phyloP scores from a whole-genome alignment of 495 filamentous ascomycete species.

The Peziza echinospora region DNA sequence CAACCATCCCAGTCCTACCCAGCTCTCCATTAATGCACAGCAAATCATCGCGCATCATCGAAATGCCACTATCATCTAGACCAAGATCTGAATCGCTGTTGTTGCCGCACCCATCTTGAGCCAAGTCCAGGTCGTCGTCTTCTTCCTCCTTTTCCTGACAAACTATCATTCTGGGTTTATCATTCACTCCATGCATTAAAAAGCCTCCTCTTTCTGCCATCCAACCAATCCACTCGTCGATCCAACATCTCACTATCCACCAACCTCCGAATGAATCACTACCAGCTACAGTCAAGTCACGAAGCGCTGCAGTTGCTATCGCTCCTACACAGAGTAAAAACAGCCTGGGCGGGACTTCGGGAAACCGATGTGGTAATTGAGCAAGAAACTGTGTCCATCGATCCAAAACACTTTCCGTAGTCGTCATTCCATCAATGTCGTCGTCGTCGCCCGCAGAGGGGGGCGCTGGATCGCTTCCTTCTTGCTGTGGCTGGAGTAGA shows the following conservation, averaged over 20 bases:
- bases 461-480: conserved; percentile 21
- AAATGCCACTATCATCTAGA: conserved; percentile 24
- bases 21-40: neutral
- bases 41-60: conserved; percentile 16
- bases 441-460: conserved; percentile 18
- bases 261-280: conserved; percentile 79
- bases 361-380: conserved; percentile 52
- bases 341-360: conserved; percentile 40
- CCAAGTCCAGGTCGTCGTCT: too few species aligned
- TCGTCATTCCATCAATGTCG: conserved; percentile 9
- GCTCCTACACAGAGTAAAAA: conserved; percentile 48
- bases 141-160: too few species aligned
- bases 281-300: conserved; percentile 61
- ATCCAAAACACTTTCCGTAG: conserved; percentile 48
- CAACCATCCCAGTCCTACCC: neutral
- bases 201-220: conserved; percentile 84
- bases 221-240: conserved; percentile 89
- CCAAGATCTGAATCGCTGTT: conserved; percentile 16
- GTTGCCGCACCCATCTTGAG: too few species aligned
- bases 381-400: conserved; percentile 67
- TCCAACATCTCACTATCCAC: conserved; percentile 96
- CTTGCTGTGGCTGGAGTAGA: conserved; percentile 21
- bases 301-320: conserved; percentile 44
- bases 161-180: neutral
- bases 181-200: conserved; percentile 36